Conservation (phyloP, 352 stramenopile genomes). For the Phytophthora pisi region DNA sequence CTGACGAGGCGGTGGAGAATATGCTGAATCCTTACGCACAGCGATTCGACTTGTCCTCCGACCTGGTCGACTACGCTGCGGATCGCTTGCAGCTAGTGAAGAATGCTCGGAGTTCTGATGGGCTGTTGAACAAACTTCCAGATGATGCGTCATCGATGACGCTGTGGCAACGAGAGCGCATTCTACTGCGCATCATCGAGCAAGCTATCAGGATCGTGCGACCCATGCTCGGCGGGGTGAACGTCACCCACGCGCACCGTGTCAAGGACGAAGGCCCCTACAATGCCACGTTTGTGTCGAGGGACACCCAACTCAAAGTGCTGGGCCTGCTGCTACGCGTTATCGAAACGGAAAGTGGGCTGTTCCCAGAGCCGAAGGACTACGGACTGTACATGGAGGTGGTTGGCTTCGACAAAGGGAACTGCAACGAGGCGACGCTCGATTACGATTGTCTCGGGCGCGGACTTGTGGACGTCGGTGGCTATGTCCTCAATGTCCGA, state of each 20-base stretch:
- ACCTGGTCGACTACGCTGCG: conserved; percentile 60
- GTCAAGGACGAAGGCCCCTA: conserved; percentile 40
- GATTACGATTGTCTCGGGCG: conserved; percentile 66
- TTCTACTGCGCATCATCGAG: conserved; percentile 51
- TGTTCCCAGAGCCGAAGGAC: conserved; percentile 58
- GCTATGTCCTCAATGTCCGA: conserved; percentile 41
- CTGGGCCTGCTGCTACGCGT: conserved; percentile 50
- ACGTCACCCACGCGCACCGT: conserved; percentile 65
- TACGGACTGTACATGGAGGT: conserved; percentile 61
- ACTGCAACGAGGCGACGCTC: conserved; percentile 53
- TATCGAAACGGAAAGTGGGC: conserved; percentile 44
- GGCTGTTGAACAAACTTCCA: conserved; percentile 41
- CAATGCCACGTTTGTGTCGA: conserved; percentile 37
- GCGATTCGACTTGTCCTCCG: conserved; percentile 61
- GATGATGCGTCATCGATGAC: conserved; percentile 61
- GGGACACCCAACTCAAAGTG: conserved; percentile 42
- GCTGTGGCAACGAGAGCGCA: conserved; percentile 57
- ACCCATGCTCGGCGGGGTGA: conserved; percentile 62
- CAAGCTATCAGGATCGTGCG: conserved; percentile 38
- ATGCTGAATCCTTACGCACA: conserved; percentile 58
- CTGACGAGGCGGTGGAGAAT: conserved; percentile 56
- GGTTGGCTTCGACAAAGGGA: conserved; percentile 41
- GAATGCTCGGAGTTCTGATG: conserved; percentile 37
- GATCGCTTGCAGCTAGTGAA: conserved; percentile 62
- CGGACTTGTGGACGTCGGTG: conserved; percentile 57